Evolutionary conservation across 164 flowering plant genomes (phyloP), one percentile per base, ranked within the genome.

Genomic region (Platanus orientalis): DNA sequence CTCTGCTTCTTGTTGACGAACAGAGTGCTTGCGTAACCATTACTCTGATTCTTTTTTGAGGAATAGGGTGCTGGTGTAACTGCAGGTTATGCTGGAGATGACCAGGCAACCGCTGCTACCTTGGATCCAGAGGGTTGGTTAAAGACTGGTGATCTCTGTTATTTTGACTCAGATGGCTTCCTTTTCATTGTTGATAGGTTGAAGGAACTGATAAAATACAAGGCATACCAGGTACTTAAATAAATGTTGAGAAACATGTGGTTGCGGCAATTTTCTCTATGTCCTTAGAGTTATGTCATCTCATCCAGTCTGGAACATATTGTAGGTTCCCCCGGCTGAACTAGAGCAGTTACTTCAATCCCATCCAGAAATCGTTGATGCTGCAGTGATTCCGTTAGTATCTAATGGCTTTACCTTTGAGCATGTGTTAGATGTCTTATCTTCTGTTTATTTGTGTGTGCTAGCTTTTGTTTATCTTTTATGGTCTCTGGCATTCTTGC

Each of bases 241-340:
- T 20, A 1, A 14, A 11, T 11, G n/a, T 16, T 13, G 25, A 30
- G 17, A 42, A 27, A 26, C 9, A 36, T 36, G 7, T 36, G 19
- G 29, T 61, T 14, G 6, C 4, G 48, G 4, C 24, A 54, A 58
- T 29, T 47, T n/a, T 24, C 23, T 26, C 12, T 55, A 10, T 67
- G 47, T 1, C 42, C 42, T 58, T 40, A 60, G 25, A 1, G 42
- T 36, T 36, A 36, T n/a, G 42, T 36, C 42, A 36, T 36, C 61
- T 61, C 52, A 68, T 16, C 5, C 30, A n/a, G 5, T 25, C 16
- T 14, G 39, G 11, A 36, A 44, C 3, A 39, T 29, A 42, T 63
- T 70, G 34, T 80, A 93, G 98, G 97, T 93, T 55, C 87, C 98
- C 4, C 98, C 98, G 30, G 97, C 90, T 7, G 98, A 93, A 73